Evolutionary conservation across 139 green algal species (phyloP).

Genomic region (Chlorella sorokiniana): DNA sequence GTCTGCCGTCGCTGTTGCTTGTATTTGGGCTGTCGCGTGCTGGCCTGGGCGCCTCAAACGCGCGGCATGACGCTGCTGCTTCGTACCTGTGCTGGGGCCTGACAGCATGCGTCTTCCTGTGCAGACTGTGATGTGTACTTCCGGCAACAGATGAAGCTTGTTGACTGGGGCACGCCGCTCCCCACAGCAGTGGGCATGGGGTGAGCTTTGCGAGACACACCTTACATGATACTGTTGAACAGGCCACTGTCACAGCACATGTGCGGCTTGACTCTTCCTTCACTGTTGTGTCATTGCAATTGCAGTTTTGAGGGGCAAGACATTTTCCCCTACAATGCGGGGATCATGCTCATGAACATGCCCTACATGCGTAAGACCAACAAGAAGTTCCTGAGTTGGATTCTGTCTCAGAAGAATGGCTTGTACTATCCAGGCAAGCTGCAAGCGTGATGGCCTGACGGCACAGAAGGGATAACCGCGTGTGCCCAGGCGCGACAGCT

Average conservation of each 20-base stretch:
- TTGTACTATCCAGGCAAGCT: slow-evolving; percentile 6
- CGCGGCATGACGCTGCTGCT: no score
- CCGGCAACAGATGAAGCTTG: slow-evolving; percentile 21
- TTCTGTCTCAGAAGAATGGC: slow-evolving; percentile 13
- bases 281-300: no score
- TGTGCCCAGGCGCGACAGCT: no score
- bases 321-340: slow-evolving; percentile 24
- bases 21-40: neutral
- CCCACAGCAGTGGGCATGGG: slow-evolving; percentile 15
- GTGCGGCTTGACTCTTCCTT: neutral
- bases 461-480: no score
- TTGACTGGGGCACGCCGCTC: slow-evolving; percentile 21
- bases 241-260: neutral
- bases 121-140: slow-evolving; percentile 32
- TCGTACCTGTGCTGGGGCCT: neutral
- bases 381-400: neutral
- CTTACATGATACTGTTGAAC: no score
- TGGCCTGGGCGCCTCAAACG: neutral
- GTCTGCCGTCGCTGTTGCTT: neutral
- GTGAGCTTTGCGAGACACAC: neutral
- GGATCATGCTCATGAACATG: slow-evolving; percentile 33
- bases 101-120: no score
- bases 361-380: slow-evolving; percentile 21
- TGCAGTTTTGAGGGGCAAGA: slow-evolving; percentile 18
- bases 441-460: neutral